Conservation (phyloP, 1,139 yeast genomes). For the Sugiyamaella sp. region DNA sequence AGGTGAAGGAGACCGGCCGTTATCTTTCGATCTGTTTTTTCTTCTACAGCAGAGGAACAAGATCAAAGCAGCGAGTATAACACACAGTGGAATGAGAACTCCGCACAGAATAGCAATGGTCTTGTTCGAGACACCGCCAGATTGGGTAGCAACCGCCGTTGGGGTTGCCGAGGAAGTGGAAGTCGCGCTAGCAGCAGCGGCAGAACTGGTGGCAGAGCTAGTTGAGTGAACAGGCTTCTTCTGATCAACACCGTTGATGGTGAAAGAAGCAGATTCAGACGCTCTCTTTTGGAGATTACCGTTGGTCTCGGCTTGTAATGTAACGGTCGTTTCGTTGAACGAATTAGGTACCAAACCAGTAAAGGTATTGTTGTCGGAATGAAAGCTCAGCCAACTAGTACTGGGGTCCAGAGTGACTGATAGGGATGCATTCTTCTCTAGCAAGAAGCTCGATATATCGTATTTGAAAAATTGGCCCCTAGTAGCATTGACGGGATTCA, state of each 20-base stretch:
- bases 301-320: slow-evolving; percentile 40
- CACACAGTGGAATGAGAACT: slow-evolving; percentile 71
- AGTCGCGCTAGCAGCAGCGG: slow-evolving; percentile 28
- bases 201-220: slow-evolving; percentile 23
- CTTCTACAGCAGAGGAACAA: slow-evolving; percentile 63
- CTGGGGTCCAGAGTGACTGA: slow-evolving; percentile 48
- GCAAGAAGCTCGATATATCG: slow-evolving; percentile 43
- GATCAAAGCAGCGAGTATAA: slow-evolving; percentile 52
- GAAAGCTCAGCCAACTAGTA: slow-evolving; percentile 68
- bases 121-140: slow-evolving; percentile 42
- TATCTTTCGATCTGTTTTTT: slow-evolving; percentile 37
- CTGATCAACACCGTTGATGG: slow-evolving; percentile 55
- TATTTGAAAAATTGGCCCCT: slow-evolving; percentile 58
- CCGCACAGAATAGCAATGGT: slow-evolving; percentile 84
- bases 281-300: slow-evolving; percentile 33
- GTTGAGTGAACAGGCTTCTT: slow-evolving; percentile 28
- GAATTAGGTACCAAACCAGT: slow-evolving; percentile 67
- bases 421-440: slow-evolving; percentile 50
- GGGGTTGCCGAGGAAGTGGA: slow-evolving; percentile 31
- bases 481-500: slow-evolving; percentile 62
- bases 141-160: slow-evolving; percentile 38
- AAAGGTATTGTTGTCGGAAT: slow-evolving; percentile 62
- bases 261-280: slow-evolving; percentile 50
- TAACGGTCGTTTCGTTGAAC: slow-evolving; percentile 54
- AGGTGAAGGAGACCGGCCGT: slow-evolving; percentile 16